Conservation (phyloP, 768 basidiomycete species). For the Boletus rubroflammeus region DNA sequence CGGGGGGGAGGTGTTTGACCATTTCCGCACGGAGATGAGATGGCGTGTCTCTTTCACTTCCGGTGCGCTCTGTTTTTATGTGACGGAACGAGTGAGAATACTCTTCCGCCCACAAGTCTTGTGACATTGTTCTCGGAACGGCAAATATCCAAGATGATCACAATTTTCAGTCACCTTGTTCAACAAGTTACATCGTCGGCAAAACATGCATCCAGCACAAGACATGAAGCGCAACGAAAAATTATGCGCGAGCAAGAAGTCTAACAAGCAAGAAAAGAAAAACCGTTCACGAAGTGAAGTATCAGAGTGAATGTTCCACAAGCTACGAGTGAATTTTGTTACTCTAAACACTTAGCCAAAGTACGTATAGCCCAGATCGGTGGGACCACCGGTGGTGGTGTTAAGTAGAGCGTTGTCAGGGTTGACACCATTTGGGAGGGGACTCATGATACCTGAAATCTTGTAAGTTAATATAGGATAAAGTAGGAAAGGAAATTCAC, state of each 20-base stretch:
- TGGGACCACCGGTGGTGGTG: constrained; percentile 39
- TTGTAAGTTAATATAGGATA: constrained; percentile 3
- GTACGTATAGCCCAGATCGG: constrained; percentile 41
- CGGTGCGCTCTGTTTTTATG: constrained; percentile 6
- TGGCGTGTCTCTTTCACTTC: neutral
- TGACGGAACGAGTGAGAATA: constrained; percentile 5
- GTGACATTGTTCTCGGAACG: neutral
- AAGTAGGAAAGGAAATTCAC: constrained; percentile 36
- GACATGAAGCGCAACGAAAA: constrained; percentile 12
- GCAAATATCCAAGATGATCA: neutral
- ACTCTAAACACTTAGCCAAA: constrained; percentile 24
- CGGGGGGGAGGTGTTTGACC: constrained; percentile 52
- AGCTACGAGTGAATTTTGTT: neutral
- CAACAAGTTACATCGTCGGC: constrained; percentile 23
- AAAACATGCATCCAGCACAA: constrained; percentile 22
- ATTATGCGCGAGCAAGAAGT: neutral
- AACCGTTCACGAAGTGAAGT: constrained; percentile 13
- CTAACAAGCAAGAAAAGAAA: neutral
- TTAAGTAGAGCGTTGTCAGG: constrained; percentile 33
- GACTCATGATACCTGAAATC: constrained; percentile 44
- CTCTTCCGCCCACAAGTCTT: neutral
- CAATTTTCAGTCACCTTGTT: constrained; percentile 12
- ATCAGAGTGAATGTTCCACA: constrained; percentile 14
- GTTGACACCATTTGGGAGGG: constrained; percentile 40
- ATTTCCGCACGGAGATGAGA: constrained; percentile 14